These are phyloP conservation scores for Xylaria sp. DNA, from an alignment of 495 filamentous ascomycete species.

Conservation along the genomic window DNA sequence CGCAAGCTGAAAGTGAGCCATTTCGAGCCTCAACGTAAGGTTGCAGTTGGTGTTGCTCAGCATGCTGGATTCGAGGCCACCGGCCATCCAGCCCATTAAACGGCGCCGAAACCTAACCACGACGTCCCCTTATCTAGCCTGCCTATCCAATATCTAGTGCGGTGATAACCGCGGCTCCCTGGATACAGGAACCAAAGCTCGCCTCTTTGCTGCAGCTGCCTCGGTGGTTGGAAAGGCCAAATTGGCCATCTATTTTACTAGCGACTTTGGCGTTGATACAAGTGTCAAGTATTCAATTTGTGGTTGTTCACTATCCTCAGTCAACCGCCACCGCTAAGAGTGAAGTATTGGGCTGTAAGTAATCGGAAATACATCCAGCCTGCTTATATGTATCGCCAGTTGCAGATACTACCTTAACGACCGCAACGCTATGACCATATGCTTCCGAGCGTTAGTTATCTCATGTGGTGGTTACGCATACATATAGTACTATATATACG, in stretches of 20 bases:
- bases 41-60: slow-evolving; percentile 6
- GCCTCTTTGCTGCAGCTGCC: background rate
- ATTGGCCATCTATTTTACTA: background rate
- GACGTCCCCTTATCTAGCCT: slow-evolving; percentile 4
- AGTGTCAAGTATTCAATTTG: too few relatives aligned
- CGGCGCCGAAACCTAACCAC: background rate
- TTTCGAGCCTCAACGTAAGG: slow-evolving; percentile 20
- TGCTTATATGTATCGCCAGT: background rate
- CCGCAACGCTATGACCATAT: background rate
- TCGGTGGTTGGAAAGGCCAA: background rate
- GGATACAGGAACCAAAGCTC: background rate
- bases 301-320: too few relatives aligned
- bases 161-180: background rate
- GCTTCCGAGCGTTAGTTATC: background rate
- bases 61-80: background rate
- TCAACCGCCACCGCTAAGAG: too few relatives aligned
- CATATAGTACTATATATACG: too few relatives aligned
- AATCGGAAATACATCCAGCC: too few relatives aligned
- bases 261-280: too few relatives aligned
- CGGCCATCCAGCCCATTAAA: background rate
- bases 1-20: slow-evolving; percentile 11
- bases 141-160: too few relatives aligned
- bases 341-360: too few relatives aligned
- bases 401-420: background rate
- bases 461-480: background rate